Evolutionary conservation across 1,139 yeast species (phyloP), one percentile per base, ranked within the genome.

Genomic region (Pichia sp.): DNA sequence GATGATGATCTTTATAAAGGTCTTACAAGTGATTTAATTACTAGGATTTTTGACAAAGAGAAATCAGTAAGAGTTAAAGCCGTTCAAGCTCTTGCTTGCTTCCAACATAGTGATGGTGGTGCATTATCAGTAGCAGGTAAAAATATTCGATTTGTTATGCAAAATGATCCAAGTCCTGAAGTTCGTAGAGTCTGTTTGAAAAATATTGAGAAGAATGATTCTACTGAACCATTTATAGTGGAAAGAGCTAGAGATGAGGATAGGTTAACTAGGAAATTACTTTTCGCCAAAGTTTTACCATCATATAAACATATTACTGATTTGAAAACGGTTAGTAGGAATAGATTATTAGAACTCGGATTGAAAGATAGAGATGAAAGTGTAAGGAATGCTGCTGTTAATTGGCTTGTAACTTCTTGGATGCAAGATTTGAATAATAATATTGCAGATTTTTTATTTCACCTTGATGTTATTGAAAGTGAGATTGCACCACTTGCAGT

Each of bases 171-270:
- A 2, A 80, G 81, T 52, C 79, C 96, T 0, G 98, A 91, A 50
- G 96, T 89, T 1, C 72, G 98, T 51, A 69, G 96, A 41, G 88
- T 95, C 0, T 93, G 91, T 1, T 62, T 88, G 52, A 64, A 83
- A 36, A 84, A 86, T 55, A 58, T 89, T 30, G 74, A 72, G 19
- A 79, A 79, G 52, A 74, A 72, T 36, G 56, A 63, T 11, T 51
- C 57, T 1, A 81, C 89, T 0, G 63, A 77, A 23, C 78, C 83
- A 0, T 71, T 68, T 45, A 63, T 88, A 1, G 64, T 88, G 36
- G 94, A 84, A 54, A 70, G 97, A 47, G 95, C 95, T 0, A 72
- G 95, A 45, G 98, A 91, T 60, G 67, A 69, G 2, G 84, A 84
- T 54, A 65, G 80, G 1, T 68, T 77, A 15, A 86, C 84, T 56